Percentiles rank a stretch among this genome's conserved stretches.
Evolutionary conservation across 192 early-diverging fungal species (phyloP).

Genomic region (Geranomyces variabilis): DNA sequence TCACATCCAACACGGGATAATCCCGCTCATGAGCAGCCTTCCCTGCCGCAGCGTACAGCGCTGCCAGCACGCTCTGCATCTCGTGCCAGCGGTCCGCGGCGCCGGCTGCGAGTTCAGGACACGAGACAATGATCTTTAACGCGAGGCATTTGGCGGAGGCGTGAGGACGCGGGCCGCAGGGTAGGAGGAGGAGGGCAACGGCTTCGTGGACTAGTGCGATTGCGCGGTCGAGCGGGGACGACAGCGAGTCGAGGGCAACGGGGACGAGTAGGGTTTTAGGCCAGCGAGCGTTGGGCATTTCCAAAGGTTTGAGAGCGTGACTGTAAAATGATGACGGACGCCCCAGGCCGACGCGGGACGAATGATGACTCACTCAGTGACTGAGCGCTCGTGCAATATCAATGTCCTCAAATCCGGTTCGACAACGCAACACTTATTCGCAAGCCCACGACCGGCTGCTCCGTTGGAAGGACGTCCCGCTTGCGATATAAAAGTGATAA

Average conservation of each 20-base stretch:
- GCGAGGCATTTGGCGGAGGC: background rate
- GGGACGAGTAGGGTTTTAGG: too few species aligned
- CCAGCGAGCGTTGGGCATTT: too few species aligned
- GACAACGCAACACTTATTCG: too few species aligned
- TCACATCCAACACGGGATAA: conserved; percentile 53
- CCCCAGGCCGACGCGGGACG: too few species aligned
- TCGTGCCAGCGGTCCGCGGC: background rate
- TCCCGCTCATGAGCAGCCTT: conserved; percentile 44
- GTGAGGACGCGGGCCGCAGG: conserved; percentile 6
- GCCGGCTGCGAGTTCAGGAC: background rate
- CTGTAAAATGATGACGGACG: too few species aligned
- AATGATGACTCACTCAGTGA: too few species aligned
- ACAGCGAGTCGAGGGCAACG: conserved; percentile 14
- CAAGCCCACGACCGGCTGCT: too few species aligned
- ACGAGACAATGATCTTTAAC: conserved; percentile 2
- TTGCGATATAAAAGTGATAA: too few species aligned
- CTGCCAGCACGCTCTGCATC: conserved; percentile 14
- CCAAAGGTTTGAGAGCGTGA: too few species aligned
- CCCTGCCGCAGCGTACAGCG: conserved; percentile 57
- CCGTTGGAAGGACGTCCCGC: too few species aligned
- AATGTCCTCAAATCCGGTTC: too few species aligned
- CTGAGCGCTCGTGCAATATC: too few species aligned
- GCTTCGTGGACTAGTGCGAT: background rate
- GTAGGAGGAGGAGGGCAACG: conserved; percentile 12
- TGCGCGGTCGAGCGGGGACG: background rate